A percentile compares a stretch with the other conserved stretches of the same genome.
These are phyloP conservation scores for Rhodotorula sp. DNA, from an alignment of 1,284 basidiomycete species.

Conservation along the genomic window DNA sequence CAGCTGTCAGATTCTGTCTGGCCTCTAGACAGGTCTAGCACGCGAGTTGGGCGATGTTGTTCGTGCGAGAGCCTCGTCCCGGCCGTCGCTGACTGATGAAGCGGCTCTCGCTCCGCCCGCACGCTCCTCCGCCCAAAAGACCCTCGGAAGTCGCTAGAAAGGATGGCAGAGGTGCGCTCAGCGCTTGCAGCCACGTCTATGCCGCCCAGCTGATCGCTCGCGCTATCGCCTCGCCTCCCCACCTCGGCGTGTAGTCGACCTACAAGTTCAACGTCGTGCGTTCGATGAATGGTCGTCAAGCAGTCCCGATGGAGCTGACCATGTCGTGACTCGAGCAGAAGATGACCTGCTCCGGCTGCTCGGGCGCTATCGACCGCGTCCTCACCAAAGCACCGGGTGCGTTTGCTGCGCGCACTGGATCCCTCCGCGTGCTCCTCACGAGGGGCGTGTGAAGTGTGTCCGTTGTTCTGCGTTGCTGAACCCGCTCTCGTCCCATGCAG, in stretches of 20 bases:
- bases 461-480: not conserved
- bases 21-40: no score
- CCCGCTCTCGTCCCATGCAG: constrained; percentile 3
- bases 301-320: no score
- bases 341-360: constrained; percentile 46
- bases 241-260: constrained; percentile 27
- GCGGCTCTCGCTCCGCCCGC: not conserved
- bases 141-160: not conserved
- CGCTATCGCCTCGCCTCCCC: not conserved
- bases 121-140: not conserved
- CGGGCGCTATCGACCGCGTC: constrained; percentile 43
- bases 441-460: no score
- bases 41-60: no score
- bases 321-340: constrained; percentile 8
- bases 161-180: not conserved
- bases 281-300: no score
- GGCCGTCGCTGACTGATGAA: not conserved
- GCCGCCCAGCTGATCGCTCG: not conserved
- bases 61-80: not conserved
- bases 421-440: not conserved
- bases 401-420: not conserved
- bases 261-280: constrained; percentile 45
- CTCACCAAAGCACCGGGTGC: constrained; percentile 44
- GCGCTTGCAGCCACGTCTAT: fast-evolving
- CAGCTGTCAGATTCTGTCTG: no score